These are phyloP conservation scores for Monascus purpureus DNA, from an alignment of 495 filamentous ascomycete species.

Conservation along the genomic window DNA sequence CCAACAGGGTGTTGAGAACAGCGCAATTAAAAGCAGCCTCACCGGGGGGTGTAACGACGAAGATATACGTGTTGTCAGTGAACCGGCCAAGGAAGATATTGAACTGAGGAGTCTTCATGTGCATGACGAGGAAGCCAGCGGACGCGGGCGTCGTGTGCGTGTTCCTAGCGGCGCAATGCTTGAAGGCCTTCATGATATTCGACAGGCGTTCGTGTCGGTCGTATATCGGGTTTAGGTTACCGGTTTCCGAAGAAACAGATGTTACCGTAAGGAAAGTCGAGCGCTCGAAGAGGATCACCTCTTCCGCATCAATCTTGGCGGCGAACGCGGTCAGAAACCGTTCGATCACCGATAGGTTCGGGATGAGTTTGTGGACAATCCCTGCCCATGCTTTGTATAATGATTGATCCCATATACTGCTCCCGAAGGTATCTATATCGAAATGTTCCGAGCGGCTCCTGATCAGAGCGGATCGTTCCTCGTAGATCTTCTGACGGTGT, in stretches of 20 bases:
- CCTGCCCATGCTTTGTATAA: constrained; percentile 97
- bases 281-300: constrained; percentile 89
- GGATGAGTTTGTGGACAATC: constrained; percentile 92
- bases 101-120: constrained; percentile 59
- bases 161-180: constrained; percentile 58
- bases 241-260: constrained; percentile 58
- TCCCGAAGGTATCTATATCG: constrained; percentile 62
- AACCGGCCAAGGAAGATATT: constrained; percentile 86
- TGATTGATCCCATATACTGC: constrained; percentile 96
- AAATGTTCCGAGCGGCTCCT: constrained; percentile 61
- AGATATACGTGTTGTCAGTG: constrained; percentile 92
- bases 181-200: constrained; percentile 96
- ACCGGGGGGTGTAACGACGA: constrained; percentile 76
- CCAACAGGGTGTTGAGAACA: constrained; percentile 75
- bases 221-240: constrained; percentile 66
- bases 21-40: constrained; percentile 81
- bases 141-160: constrained; percentile 37
- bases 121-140: constrained; percentile 49
- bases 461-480: constrained; percentile 61
- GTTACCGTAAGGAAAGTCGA: constrained; percentile 92
- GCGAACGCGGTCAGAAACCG: constrained; percentile 64
- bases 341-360: constrained; percentile 83
- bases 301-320: constrained; percentile 74
- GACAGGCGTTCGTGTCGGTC: constrained; percentile 90
- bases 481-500: constrained; percentile 64